Conservation (phyloP, 208 protist genomes). For the Blastocrithidia nonstop region DNA sequence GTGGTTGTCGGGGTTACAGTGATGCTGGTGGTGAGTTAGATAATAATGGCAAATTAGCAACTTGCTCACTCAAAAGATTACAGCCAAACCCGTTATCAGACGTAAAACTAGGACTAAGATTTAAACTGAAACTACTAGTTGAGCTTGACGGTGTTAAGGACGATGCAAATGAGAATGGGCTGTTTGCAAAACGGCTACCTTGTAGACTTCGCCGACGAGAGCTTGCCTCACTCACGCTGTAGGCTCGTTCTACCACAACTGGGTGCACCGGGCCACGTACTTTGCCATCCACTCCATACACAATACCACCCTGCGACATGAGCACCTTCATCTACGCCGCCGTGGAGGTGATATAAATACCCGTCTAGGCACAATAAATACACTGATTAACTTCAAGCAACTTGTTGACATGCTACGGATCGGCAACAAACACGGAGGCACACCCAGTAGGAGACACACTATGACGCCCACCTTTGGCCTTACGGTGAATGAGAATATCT, state of each 20-base stretch:
- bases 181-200: too few species aligned
- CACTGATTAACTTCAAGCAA: constrained; percentile 57
- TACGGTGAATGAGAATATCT: constrained; percentile 65
- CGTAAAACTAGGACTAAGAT: too few species aligned
- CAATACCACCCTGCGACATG: constrained; percentile 24
- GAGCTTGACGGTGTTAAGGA: too few species aligned
- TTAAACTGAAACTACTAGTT: too few species aligned
- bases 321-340: constrained; percentile 31
- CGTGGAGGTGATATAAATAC: constrained; percentile 45
- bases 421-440: constrained; percentile 51
- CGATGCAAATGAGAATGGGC: too few species aligned
- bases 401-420: constrained; percentile 20
- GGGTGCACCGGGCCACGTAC: constrained; percentile 57
- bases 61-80: too few species aligned
- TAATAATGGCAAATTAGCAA: too few species aligned
- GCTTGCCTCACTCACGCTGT: too few species aligned
- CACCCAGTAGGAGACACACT: constrained; percentile 47
- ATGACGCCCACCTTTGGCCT: constrained; percentile 25
- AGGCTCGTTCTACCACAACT: constrained; percentile 61
- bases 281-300: constrained; percentile 31
- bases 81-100: too few species aligned
- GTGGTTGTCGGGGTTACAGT: too few species aligned
- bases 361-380: constrained; percentile 53
- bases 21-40: too few species aligned
- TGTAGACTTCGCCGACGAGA: too few species aligned